phyloP scores from a whole-genome alignment of 78 protist genomes.

The Dictyostelium brefeldianum region DNA sequence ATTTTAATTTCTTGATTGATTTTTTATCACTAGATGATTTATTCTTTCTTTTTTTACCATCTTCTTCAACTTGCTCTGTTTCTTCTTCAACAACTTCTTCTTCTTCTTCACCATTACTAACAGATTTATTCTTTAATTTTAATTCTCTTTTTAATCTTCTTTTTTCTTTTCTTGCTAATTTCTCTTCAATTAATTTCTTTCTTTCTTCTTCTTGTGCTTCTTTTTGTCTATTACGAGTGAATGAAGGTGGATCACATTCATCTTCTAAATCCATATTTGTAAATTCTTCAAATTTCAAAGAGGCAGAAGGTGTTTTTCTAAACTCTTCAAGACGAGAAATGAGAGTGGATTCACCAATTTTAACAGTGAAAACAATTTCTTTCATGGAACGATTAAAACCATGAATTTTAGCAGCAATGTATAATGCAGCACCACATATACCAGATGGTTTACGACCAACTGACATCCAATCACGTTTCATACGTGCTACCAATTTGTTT shows the following conservation, averaged over 20 bases:
- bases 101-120: not conserved
- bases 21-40: not conserved
- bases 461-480: constrained; percentile 97
- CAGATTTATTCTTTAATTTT: not conserved
- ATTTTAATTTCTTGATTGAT: not conserved
- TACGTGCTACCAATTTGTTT: constrained; percentile 89
- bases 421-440: constrained; percentile 96
- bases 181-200: not conserved
- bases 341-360: constrained; percentile 91
- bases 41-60: not conserved
- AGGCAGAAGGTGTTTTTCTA: constrained; percentile 53
- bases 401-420: constrained; percentile 96
- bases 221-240: constrained; percentile 31
- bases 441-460: constrained; percentile 96
- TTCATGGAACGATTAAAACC: constrained; percentile 91
- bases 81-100: not conserved
- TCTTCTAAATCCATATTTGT: constrained; percentile 76
- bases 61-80: no score
- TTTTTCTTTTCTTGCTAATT: constrained; percentile 8
- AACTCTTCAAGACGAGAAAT: constrained; percentile 80
- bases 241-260: constrained; percentile 91
- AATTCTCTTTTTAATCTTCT: not conserved
- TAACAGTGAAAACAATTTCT: constrained; percentile 90
- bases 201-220: not conserved
- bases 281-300: constrained; percentile 71